phyloP scores from a whole-genome alignment of 2,329 filamentous ascomycete genomes.

The Truncatella angustata region DNA sequence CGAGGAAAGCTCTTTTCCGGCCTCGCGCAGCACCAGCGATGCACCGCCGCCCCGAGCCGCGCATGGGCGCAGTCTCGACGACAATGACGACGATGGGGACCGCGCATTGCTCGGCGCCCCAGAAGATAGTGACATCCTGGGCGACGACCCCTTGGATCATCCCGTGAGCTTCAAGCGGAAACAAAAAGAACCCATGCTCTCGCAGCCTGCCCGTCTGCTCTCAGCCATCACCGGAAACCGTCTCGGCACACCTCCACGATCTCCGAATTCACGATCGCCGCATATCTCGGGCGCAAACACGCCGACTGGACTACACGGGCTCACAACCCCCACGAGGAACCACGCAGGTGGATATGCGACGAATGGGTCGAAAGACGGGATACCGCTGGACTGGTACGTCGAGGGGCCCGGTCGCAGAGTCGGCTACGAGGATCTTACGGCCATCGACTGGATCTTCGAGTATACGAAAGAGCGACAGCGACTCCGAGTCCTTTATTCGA shows the following conservation, averaged over 20 bases:
- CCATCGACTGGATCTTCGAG: slow-evolving; percentile 99
- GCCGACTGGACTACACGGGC: slow-evolving; percentile 21
- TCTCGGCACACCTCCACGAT: slow-evolving; percentile 14
- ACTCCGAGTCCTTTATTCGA: slow-evolving; percentile 71
- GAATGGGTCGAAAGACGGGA: slow-evolving; percentile 42
- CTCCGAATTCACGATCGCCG: slow-evolving; percentile 16
- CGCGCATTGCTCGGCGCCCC: slow-evolving; percentile 22
- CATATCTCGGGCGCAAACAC: slow-evolving; percentile 20
- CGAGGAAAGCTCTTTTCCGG: slow-evolving; percentile 26
- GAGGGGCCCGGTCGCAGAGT: slow-evolving; percentile 88
- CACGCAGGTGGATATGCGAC: slow-evolving; percentile 8
- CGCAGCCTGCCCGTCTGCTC: slow-evolving; percentile 46
- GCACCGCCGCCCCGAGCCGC: slow-evolving; percentile 8
- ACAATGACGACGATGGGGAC: slow-evolving; percentile 31
- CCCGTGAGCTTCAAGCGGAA: slow-evolving; percentile 72
- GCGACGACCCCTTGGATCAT: slow-evolving; percentile 54
- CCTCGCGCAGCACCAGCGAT: slow-evolving; percentile 20
- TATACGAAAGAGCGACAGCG: slow-evolving; percentile 94
- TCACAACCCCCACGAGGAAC: slow-evolving; percentile 15
- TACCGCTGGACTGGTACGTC: slow-evolving; percentile 75
- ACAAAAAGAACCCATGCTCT: slow-evolving; percentile 47
- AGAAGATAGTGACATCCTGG: slow-evolving; percentile 38
- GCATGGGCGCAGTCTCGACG: slow-evolving; percentile 16
- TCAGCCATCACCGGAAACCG: slow-evolving; percentile 43
- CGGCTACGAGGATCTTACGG: slow-evolving; percentile 92